Evolutionary conservation across 2,329 filamentous ascomycete species (phyloP), one percentile per base, ranked within the genome.

Genomic region (Neonectria punicea): DNA sequence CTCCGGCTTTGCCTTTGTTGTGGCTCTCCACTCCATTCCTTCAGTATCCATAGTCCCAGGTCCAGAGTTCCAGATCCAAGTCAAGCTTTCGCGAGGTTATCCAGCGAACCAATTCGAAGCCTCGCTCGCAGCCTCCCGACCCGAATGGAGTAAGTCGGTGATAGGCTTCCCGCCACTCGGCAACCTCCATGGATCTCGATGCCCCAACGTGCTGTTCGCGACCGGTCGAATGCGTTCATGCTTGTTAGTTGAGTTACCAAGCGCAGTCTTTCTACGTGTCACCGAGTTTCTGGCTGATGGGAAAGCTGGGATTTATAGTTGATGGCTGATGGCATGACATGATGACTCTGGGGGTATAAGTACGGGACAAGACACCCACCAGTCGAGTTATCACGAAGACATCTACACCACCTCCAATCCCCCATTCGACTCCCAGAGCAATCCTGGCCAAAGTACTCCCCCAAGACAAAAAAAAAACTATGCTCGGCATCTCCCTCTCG

Each of bases 401-500:
- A 8, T 16, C 34, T 16, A 7, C 43, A 22, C 13, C 22, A 5
- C 7, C 22, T 46, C 16, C n/a, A 16, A 39, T 36, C 49, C 22
- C 9, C 22, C 11, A 14, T 4, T 41, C 41, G 30, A 25, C 25
- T 25, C 25, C 25, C 5, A 25, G 5, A 6, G 25, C 25, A 25
- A 25, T 47, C 28, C 36, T 9, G 25, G 22, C 16, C 22, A 18
- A 3, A 22, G 8, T 10, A 13, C 7, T 5, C 36, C 36, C 30
- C 5, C 41, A 5, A 32, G 20, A 28, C 25, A 25, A 25, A n/a
- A n/a, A n/a, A n/a, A 8, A 32, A 39, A 68, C 16, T 11, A 74
- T 74, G 73, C 59, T 74, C 49, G 71, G 71, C 4, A 16, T 74
- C 7, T 64, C 55, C 7, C 65, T 71, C 20, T 44, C 61, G 9